phyloP scores from a whole-genome alignment of 345 rosid species.

The Eucalyptus brandiana region DNA sequence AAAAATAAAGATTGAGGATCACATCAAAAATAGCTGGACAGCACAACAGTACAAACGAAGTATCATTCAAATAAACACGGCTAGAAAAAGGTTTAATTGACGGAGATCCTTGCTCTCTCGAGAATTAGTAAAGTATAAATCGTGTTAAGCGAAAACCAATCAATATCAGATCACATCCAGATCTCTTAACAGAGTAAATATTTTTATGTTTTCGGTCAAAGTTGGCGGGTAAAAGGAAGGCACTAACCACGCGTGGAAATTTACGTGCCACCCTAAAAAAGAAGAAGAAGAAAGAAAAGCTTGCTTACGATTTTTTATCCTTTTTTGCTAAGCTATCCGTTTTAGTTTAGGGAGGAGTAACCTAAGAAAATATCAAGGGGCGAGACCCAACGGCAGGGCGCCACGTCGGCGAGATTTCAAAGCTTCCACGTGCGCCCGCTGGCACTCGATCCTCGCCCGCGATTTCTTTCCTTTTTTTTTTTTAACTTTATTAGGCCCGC shows the following conservation, averaged over 20 bases:
- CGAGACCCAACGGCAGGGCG: neutral
- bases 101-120: accelerated
- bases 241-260: neutral
- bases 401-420: neutral
- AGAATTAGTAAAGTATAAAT: neutral
- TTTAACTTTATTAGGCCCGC: neutral
- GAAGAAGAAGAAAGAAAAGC: neutral
- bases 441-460: neutral
- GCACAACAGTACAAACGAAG: accelerated
- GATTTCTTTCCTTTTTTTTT: too few species aligned
- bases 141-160: neutral
- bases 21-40: neutral
- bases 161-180: neutral
- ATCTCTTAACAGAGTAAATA: neutral
- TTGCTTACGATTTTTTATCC: neutral
- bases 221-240: neutral
- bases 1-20: neutral
- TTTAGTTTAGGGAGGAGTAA: neutral
- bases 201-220: too few species aligned
- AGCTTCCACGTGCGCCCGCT: neutral
- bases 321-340: neutral
- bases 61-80: too few species aligned
- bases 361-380: neutral
- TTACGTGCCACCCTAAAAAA: neutral
- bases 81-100: neutral